Conservation (phyloP, 1,139 yeast species). For the Saccharomyces hybrid region DNA sequence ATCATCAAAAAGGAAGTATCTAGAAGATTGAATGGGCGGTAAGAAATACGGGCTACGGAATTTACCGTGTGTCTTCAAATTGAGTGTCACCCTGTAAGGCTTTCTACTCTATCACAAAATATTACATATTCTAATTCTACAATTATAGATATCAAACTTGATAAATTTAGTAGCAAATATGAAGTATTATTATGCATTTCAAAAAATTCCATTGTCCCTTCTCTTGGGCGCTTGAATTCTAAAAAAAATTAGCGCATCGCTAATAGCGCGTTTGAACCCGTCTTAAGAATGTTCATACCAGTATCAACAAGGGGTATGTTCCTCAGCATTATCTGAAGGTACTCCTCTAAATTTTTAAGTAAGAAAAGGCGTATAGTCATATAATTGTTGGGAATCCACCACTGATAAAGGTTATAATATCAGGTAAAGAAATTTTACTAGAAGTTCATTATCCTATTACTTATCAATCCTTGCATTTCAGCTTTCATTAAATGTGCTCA, state of each 20-base stretch:
- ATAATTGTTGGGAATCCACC: too few species aligned
- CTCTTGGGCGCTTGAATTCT: not conserved
- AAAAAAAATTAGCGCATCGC: not conserved
- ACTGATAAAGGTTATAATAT: too few species aligned
- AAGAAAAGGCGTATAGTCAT: too few species aligned
- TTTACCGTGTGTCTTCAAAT: too few species aligned
- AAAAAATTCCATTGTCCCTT: not conserved
- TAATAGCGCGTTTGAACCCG: not conserved
- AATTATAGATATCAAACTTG: not conserved
- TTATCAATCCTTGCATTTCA: not conserved
- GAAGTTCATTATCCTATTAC: not conserved
- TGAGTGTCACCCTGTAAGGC: not conserved
- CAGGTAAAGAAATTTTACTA: too few species aligned
- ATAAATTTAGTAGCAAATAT: not conserved
- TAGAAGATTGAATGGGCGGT: not conserved
- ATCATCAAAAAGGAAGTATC: not conserved
- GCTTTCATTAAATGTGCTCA: not conserved
- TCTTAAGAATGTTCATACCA: not conserved
- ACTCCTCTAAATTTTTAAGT: not conserved
- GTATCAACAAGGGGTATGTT: not conserved
- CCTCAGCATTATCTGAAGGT: not conserved
- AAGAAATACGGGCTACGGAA: not conserved
- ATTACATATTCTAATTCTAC: not conserved
- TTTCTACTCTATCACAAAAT: not conserved
- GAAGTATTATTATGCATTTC: not conserved